Percentiles rank a stretch among this genome's conserved stretches.
These are phyloP conservation scores for Sedum album DNA, from an alignment of 164 flowering plant genomes.

Conservation along the genomic window DNA sequence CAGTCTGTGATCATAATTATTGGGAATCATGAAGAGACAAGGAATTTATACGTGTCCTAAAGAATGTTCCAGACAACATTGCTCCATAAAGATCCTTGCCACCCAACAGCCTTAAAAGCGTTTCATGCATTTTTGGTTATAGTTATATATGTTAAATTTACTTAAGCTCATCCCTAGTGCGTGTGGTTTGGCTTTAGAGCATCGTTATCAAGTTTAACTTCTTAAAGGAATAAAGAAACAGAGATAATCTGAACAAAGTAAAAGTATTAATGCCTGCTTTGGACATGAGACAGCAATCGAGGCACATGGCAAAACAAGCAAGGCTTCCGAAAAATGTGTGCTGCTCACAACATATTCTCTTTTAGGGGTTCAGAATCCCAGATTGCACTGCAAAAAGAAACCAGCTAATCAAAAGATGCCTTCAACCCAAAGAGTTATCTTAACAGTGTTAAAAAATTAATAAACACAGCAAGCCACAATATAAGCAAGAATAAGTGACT, in stretches of 20 bases:
- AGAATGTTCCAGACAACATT: neutral
- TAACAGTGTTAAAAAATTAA: neutral
- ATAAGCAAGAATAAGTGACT: neutral
- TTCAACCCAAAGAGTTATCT: neutral
- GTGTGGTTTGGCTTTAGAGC: neutral
- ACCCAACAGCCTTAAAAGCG: neutral
- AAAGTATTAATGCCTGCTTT: neutral
- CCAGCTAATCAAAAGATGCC: constrained; percentile 4
- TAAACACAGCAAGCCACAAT: neutral
- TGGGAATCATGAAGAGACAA: neutral
- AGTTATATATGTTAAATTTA: neutral
- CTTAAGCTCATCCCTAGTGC: neutral
- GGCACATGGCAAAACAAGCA: constrained; percentile 1
- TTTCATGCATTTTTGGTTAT: neutral
- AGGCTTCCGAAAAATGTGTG: neutral
- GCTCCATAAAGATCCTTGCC: constrained; percentile 1
- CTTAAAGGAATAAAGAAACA: neutral
- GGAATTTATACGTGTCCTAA: constrained; percentile 2
- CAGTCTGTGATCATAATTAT: neutral
- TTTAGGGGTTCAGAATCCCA: neutral
- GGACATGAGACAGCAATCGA: neutral
- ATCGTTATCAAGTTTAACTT: neutral
- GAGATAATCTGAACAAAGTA: constrained; percentile 1
- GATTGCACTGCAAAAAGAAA: constrained; percentile 1
- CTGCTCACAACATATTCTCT: neutral